Conservation (phyloP, 2,329 filamentous ascomycete genomes). For the Colletotrichum sidae region DNA sequence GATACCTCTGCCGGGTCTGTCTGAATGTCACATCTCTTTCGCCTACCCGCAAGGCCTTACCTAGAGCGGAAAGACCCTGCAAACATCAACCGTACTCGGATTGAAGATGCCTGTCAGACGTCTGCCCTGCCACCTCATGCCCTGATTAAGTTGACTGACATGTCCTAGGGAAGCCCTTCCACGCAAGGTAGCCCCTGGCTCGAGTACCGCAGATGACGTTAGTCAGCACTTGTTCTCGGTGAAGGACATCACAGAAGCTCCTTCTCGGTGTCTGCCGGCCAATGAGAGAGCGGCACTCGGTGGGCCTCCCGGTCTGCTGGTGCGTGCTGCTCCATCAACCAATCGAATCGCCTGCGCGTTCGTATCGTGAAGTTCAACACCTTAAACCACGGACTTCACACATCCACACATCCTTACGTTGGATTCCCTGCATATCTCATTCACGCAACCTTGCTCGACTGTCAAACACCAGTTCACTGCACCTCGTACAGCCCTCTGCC, state of each 20-base stretch:
- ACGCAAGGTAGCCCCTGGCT: no score
- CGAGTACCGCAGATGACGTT: no score
- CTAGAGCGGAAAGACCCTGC: slow-evolving; percentile 18
- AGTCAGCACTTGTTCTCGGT: no score
- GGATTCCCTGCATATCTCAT: background rate
- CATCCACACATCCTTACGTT: background rate
- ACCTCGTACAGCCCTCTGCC: slow-evolving; percentile 2
- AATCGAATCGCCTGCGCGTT: background rate
- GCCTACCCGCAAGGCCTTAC: slow-evolving; percentile 22
- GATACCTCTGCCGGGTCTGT: background rate
- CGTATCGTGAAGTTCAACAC: slow-evolving; percentile 17
- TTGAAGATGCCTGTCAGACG: background rate
- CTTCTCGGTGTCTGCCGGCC: no score
- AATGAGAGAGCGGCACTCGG: no score
- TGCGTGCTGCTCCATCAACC: no score
- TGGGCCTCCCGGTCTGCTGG: no score
- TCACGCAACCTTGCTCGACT: slow-evolving; percentile 9
- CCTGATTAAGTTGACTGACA: no score
- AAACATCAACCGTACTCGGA: slow-evolving; percentile 14
- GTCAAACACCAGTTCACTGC: slow-evolving; percentile 18
- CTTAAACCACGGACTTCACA: background rate
- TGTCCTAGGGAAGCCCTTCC: no score
- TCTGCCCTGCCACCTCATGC: background rate
- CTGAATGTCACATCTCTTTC: background rate
- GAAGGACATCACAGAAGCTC: no score